Conservation (phyloP, 192 early-diverging fungal species). For the Kappamyces sp. region DNA sequence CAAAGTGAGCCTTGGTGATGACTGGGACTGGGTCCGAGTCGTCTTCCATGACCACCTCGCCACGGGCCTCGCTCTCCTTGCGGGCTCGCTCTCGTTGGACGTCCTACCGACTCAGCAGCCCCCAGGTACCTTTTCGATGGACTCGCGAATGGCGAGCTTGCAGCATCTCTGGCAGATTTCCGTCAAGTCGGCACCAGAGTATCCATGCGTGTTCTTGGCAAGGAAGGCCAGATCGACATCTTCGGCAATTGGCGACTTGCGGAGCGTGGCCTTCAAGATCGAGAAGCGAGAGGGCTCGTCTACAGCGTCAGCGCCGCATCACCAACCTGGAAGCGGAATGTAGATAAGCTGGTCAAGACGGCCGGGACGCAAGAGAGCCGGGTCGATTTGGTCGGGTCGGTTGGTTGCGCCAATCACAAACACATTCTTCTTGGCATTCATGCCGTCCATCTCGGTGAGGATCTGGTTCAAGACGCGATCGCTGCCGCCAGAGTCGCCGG, state of each 20-base stretch:
- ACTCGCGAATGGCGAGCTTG: conserved; percentile 95
- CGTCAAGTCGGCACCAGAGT: conserved; percentile 96
- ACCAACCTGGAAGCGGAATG: conserved; percentile 72
- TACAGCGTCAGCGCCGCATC: not conserved
- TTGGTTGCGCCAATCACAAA: conserved; percentile 99
- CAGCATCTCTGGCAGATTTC: conserved; percentile 98
- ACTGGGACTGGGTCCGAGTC: conserved; percentile 79
- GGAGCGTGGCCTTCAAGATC: conserved; percentile 79
- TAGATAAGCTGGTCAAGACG: conserved; percentile 99
- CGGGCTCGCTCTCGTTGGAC: conserved; percentile 64
- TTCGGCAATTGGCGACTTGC: conserved; percentile 84
- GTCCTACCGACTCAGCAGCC: conserved; percentile 32
- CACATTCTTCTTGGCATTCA: conserved; percentile 99
- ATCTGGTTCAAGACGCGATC: conserved; percentile 99
- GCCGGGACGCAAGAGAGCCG: conserved; percentile 92
- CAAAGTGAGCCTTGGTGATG: conserved; percentile 93
- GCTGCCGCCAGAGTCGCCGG: conserved; percentile 85
- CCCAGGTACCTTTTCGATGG: conserved; percentile 60
- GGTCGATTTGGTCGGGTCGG: conserved; percentile 97
- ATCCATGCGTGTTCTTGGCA: conserved; percentile 85
- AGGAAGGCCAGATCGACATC: conserved; percentile 78
- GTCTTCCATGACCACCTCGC: conserved; percentile 73
- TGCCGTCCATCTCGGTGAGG: conserved; percentile 99
- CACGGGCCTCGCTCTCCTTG: conserved; percentile 58
- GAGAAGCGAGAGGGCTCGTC: conserved; percentile 80